Percentiles rank a stretch among this genome's conserved stretches.
Evolutionary conservation across 2,329 filamentous ascomycete species (phyloP).

Genomic region (Penicillium fuscoglaucum): DNA sequence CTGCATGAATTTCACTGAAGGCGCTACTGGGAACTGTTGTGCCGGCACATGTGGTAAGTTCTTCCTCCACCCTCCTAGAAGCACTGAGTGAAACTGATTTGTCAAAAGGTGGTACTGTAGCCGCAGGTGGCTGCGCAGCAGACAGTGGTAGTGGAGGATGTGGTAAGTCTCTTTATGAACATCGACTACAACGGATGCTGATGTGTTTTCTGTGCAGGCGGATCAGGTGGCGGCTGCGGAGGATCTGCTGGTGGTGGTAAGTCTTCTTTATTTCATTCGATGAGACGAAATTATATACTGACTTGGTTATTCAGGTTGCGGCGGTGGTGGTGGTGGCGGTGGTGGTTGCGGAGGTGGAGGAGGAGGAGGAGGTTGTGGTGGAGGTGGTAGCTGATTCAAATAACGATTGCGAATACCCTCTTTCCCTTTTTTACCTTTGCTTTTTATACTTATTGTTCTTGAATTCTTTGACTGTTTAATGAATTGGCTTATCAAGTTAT

Average conservation of each 20-base stretch:
- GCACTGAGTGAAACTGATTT: not conserved
- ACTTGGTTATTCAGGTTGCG: not conserved
- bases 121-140: conserved; percentile 28
- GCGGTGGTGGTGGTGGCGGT: not conserved
- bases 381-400: conserved; percentile 1
- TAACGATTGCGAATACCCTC: not conserved
- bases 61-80: not conserved
- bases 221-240: conserved; percentile 12
- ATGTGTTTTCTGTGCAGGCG: not conserved
- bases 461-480: not conserved
- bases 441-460: not conserved
- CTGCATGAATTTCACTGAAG: conserved; percentile 45
- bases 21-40: conserved; percentile 50
- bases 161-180: not conserved
- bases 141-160: conserved; percentile 27
- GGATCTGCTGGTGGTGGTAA: conserved; percentile 19
- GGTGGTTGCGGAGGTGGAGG: conserved; percentile 2
- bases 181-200: not conserved
- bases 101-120: conserved; percentile 6
- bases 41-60: conserved; percentile 45
- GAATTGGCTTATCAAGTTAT: not conserved
- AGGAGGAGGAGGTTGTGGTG: not conserved
- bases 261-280: not conserved
- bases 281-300: not conserved
- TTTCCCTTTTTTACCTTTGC: not conserved